Percentiles rank a stretch among this genome's conserved stretches.
Conservation (phyloP, 2,329 filamentous ascomycete species). For the Stagonosporopsis cucurbitacearum region DNA sequence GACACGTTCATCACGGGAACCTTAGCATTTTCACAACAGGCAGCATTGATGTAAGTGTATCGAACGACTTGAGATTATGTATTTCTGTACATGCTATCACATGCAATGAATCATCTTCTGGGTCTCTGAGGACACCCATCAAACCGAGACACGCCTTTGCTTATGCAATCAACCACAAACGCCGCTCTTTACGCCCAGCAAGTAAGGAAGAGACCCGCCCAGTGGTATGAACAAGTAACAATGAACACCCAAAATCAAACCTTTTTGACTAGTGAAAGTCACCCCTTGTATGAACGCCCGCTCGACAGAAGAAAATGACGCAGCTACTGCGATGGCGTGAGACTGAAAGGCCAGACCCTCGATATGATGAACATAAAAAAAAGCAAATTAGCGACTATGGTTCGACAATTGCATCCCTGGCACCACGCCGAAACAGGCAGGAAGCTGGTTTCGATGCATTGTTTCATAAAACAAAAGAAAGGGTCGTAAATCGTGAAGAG, state of each 20-base stretch:
- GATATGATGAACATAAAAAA: conserved; percentile 8
- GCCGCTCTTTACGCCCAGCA: conserved; percentile 22
- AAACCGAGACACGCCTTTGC: conserved; percentile 23
- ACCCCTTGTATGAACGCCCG: conserved; percentile 37
- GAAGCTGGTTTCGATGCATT: conserved; percentile 19
- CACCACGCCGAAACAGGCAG: conserved; percentile 5
- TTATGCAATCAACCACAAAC: conserved; percentile 33
- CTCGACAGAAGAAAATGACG: conserved; percentile 12
- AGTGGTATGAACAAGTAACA: conserved; percentile 33
- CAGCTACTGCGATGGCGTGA: neutral
- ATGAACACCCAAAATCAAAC: conserved; percentile 11
- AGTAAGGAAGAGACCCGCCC: conserved; percentile 20
- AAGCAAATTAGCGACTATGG: neutral
- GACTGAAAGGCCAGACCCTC: neutral
- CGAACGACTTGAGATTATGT: conserved; percentile 14
- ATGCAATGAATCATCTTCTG: conserved; percentile 4
- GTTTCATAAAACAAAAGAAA: conserved; percentile 26
- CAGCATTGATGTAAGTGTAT: neutral
- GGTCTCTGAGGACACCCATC: conserved; percentile 18
- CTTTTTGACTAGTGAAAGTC: conserved; percentile 38
- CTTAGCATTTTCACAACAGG: neutral
- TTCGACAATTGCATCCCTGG: neutral
- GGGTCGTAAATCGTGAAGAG: conserved; percentile 28
- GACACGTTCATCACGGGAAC: conserved; percentile 6
- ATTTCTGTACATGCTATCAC: conserved; percentile 18